Conservation (phyloP, 768 basidiomycete genomes). For the Crepidotus variabilis region DNA sequence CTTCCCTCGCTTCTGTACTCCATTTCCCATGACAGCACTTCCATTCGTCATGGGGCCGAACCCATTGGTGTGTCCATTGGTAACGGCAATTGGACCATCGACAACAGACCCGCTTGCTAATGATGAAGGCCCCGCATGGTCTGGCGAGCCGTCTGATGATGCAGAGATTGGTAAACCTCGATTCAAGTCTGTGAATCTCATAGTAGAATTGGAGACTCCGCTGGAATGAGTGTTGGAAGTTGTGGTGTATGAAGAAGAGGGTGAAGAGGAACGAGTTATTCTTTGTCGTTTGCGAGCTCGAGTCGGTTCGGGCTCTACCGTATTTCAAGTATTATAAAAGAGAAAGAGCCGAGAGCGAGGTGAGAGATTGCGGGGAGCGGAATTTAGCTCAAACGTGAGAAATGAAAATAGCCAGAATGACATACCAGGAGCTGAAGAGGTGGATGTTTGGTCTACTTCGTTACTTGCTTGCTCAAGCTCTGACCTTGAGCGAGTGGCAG, state of each 20-base stretch:
- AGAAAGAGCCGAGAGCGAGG: slow-evolving; percentile 7
- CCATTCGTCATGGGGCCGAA: slow-evolving; percentile 33
- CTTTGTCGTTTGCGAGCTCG: slow-evolving; percentile 73
- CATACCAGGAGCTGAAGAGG: slow-evolving; percentile 31
- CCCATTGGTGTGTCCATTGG: slow-evolving; percentile 43
- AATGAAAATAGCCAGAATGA: slow-evolving; percentile 5
- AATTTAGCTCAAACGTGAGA: slow-evolving; percentile 8
- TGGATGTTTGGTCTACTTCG: slow-evolving; percentile 21
- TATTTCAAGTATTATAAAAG: slow-evolving; percentile 11
- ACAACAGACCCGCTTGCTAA: slow-evolving; percentile 18
- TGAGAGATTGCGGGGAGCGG: slow-evolving; percentile 2
- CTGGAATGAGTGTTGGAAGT: slow-evolving; percentile 30
- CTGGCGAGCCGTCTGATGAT: slow-evolving; percentile 35
- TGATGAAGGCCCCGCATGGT: slow-evolving; percentile 53
- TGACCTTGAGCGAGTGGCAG: slow-evolving; percentile 59
- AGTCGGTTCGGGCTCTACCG: slow-evolving; percentile 46
- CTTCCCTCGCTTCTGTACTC: slow-evolving; percentile 46
- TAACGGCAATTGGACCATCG: slow-evolving; percentile 19
- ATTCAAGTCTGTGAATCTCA: slow-evolving; percentile 53
- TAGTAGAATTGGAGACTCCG: slow-evolving; percentile 32
- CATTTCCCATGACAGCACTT: slow-evolving; percentile 38
- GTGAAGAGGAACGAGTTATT: slow-evolving; percentile 33
- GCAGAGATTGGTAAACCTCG: slow-evolving; percentile 40
- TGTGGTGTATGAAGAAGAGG: slow-evolving; percentile 24
- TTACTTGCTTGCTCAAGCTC: slow-evolving; percentile 53